Base-by-base conservation (phyloP, 768 basidiomycete species). In the Leccinum sublutescens region DNA sequence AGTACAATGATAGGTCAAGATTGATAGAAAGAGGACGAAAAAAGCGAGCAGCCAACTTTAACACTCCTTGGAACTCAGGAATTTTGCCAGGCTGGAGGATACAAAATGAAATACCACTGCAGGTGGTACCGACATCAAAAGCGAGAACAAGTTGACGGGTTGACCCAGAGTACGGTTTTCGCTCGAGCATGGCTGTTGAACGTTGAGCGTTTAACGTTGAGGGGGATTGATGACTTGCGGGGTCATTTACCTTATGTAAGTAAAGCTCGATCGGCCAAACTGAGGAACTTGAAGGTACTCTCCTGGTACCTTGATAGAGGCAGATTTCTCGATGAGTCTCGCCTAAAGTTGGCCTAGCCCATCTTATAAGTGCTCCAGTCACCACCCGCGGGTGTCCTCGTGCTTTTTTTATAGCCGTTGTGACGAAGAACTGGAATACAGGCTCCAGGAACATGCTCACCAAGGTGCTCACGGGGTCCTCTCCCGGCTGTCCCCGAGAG, bases 81-180 rank as follows among this genome's bases (percentile, higher is more conserved):
- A 51, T 12, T 19, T 33, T 3, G 12, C 50, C 50, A 12, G 50
- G 50, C 50, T 51, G 50, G 17, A 51, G 31, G 50, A 51, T 51
- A 33, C 50, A 51, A 33, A 31, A 51, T 4, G 50, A 51, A 19
- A 51, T 51, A 7, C 50, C 50, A 51, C 50, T 51, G 50, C 17
- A 33, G 19, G 50, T 51, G 12, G 50, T 51, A 0, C 50, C 49
- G 17, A 50, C 55, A 45, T 78, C 77, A 21, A 78, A 71, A 1
- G 74, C 73, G 14, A 78, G 60, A 17, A 78, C 70, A 6, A 78
- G 67, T 54, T 73, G 71, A 52, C 60, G 66, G 4, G 60, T 49
- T 5, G 55, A 58, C 2, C 80, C 80, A 25, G 60, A 34, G 59
- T 76, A 81, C 5, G 69, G 66, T 12, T 72, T 53, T 55, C 75